Evolutionary conservation across 805 yeast species (phyloP).

Genomic region (Lipomyces lipofer): DNA sequence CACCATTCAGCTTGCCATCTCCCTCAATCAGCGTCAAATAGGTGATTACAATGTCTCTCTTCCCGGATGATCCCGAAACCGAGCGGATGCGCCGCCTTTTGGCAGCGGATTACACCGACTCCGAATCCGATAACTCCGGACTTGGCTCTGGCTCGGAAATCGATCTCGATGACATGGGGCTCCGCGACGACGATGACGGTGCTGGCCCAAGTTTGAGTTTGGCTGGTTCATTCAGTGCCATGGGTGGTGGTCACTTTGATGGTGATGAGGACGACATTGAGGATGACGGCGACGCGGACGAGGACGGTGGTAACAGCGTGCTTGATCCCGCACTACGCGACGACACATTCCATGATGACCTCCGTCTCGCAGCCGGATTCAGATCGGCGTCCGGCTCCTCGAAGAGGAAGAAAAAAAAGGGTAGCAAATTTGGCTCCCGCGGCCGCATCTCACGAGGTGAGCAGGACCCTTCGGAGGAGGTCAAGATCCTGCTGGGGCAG

Average conservation of each 20-base stretch:
- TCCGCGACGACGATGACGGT: slow-evolving; percentile 31
- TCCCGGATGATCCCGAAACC: slow-evolving; percentile 21
- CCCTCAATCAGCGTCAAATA: too few relatives aligned
- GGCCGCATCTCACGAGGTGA: slow-evolving; percentile 17
- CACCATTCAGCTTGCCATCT: too few relatives aligned
- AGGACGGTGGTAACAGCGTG: not conserved
- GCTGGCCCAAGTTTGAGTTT: slow-evolving; percentile 16
- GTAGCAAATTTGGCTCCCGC: slow-evolving; percentile 2
- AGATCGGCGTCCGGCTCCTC: not conserved
- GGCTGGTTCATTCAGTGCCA: not conserved
- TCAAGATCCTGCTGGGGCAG: slow-evolving; percentile 59
- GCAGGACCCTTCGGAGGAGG: slow-evolving; percentile 55
- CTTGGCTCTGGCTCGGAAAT: not conserved
- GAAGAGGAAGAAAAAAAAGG: slow-evolving; percentile 2
- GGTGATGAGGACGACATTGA: slow-evolving; percentile 32
- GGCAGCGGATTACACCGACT: slow-evolving; percentile 25
- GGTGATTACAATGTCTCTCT: slow-evolving; percentile 10
- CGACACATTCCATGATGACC: slow-evolving; percentile 10
- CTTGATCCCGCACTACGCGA: slow-evolving; percentile 11
- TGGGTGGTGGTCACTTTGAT: not conserved
- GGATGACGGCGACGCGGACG: slow-evolving; percentile 22
- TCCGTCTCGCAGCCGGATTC: slow-evolving; percentile 22
- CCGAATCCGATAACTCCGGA: too few relatives aligned
- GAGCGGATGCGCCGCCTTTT: slow-evolving; percentile 23
- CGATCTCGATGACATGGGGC: slow-evolving; percentile 23